phyloP scores from a whole-genome alignment of 2,329 filamentous ascomycete species.

The Orbilia ellipsospora region DNA sequence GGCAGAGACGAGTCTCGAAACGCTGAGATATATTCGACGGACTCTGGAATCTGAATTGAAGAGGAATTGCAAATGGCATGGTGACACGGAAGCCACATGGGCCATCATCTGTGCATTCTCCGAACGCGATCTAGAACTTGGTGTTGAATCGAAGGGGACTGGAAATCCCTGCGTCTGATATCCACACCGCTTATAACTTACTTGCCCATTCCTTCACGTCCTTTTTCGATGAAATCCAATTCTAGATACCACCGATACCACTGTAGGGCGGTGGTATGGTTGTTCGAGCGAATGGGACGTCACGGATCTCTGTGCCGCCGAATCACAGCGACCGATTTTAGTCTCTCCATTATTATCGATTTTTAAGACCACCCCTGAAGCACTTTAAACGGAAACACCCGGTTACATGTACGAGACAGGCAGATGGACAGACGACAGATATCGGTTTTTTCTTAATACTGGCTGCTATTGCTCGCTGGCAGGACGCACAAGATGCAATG shows the following conservation, averaged over 20 bases:
- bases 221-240: neutral
- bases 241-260: conserved; percentile 2
- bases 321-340: neutral
- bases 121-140: conserved; percentile 26
- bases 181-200: conserved; percentile 16
- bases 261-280: conserved; percentile 12
- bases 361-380: neutral
- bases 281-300: neutral
- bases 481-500: too few relatives aligned
- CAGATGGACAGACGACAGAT: too few relatives aligned
- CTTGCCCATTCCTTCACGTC: neutral
- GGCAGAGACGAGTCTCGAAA: conserved; percentile 5
- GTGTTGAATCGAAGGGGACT: too few relatives aligned
- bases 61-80: conserved; percentile 2
- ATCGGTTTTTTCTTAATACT: neutral
- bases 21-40: neutral
- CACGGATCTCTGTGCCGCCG: neutral
- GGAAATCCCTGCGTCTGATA: conserved; percentile 6
- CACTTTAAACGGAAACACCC: conserved; percentile 8
- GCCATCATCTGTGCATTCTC: neutral
- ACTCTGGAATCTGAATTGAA: neutral
- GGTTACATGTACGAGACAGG: conserved; percentile 2
- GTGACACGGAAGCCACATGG: conserved; percentile 33
- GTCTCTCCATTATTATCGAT: neutral
- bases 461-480: neutral